Conservation (phyloP, 129 eudicot species). For the Solidago caesia region DNA sequence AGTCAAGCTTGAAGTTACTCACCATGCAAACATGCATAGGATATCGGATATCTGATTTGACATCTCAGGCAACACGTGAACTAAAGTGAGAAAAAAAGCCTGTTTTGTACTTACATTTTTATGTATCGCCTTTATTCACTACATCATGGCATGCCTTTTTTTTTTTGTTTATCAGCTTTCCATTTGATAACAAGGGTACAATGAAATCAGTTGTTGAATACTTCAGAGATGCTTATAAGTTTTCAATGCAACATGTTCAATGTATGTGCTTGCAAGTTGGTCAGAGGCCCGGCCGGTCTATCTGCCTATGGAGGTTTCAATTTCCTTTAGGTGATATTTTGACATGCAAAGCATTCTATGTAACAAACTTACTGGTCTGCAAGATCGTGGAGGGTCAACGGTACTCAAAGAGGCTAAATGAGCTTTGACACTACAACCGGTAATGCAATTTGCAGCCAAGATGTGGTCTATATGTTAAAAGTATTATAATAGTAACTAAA, state of each 20-base stretch:
- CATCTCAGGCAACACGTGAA: constrained; percentile 93
- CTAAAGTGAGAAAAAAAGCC: constrained; percentile 52
- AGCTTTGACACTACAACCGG: too few relatives aligned
- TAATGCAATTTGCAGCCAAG: too few relatives aligned
- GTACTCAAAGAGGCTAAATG: constrained; percentile 82
- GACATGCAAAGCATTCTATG: constrained; percentile 4
- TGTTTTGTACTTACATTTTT: not conserved
- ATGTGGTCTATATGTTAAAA: too few relatives aligned
- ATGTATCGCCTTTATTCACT: not conserved
- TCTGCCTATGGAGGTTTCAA: constrained; percentile 83
- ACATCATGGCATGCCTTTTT: too few relatives aligned
- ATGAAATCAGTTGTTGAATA: too few relatives aligned
- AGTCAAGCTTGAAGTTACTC: constrained; percentile 95
- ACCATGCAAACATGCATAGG: constrained; percentile 88
- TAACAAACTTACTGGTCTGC: constrained; percentile 51
- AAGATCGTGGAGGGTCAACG: constrained; percentile 95
- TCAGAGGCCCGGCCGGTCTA: constrained; percentile 77
- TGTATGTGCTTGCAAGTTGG: constrained; percentile 97
- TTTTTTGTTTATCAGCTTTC: too few relatives aligned
- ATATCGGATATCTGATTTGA: constrained; percentile 88
- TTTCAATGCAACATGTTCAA: constrained; percentile 71
- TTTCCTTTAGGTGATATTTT: not conserved
- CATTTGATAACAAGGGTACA: too few relatives aligned
- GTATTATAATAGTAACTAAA: too few relatives aligned
- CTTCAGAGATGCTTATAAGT: constrained; percentile 72